Conservation (phyloP, 495 filamentous ascomycete genomes). For the Trichoderma virens region DNA sequence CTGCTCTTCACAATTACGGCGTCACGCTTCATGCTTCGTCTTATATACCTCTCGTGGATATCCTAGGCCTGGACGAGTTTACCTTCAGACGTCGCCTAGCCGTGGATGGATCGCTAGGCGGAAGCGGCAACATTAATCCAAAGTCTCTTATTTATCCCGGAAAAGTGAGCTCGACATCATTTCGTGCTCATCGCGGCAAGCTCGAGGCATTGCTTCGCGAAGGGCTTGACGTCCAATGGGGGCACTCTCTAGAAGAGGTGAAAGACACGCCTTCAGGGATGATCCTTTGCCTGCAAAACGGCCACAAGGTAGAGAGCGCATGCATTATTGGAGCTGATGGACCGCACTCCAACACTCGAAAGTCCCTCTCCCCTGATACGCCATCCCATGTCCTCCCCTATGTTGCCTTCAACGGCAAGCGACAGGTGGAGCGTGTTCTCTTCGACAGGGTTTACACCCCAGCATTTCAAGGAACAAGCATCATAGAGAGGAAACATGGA, state of each 20-base stretch:
- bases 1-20: constrained; percentile 23
- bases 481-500: constrained; percentile 10
- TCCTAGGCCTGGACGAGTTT: constrained; percentile 24
- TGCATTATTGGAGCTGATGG: constrained; percentile 30
- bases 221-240: constrained; percentile 26
- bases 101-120: constrained; percentile 18
- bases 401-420: constrained; percentile 33
- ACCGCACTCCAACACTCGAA: constrained; percentile 26
- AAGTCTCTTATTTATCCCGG: neutral
- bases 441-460: constrained; percentile 15
- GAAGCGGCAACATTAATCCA: neutral
- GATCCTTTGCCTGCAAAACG: constrained; percentile 8
- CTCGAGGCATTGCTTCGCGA: constrained; percentile 20
- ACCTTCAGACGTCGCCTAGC: constrained; percentile 21
- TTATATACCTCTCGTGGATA: constrained; percentile 26
- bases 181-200: constrained; percentile 24
- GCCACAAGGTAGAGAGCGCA: constrained; percentile 15
- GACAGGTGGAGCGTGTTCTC: constrained; percentile 16
- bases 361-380: constrained; percentile 18
- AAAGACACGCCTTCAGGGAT: neutral
- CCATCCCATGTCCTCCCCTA: constrained; percentile 26
- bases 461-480: neutral
- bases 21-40: constrained; percentile 28
- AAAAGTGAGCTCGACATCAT: constrained; percentile 9
- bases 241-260: constrained; percentile 18